Percentiles rank a stretch among this genome's conserved stretches.
Conservation (phyloP, 441 rosid species). For the Syzygium syzygioides region DNA sequence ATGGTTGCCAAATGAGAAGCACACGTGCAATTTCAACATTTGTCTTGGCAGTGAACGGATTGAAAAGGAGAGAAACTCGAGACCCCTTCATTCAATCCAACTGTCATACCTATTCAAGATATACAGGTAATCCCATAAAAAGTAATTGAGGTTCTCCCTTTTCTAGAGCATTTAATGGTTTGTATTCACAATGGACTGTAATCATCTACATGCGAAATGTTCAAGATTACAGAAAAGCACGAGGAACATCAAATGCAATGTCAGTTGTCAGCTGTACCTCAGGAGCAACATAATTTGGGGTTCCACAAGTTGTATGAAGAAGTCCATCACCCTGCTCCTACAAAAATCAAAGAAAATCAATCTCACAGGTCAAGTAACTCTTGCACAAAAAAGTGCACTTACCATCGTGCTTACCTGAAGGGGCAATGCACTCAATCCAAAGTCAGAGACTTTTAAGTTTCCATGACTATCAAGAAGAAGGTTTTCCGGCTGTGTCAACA, state of each 20-base stretch:
- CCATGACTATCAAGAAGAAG: conserved; percentile 75
- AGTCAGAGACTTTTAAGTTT: conserved; percentile 89
- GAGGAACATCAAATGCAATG: background rate
- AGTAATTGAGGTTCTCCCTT: background rate
- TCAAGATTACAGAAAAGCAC: conserved; percentile 2
- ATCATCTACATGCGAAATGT: background rate
- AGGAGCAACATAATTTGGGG: conserved; percentile 96
- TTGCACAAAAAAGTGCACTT: background rate
- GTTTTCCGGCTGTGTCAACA: conserved; percentile 75
- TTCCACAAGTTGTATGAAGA: conserved; percentile 91
- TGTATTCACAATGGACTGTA: background rate
- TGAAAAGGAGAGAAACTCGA: background rate
- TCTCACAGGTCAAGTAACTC: background rate
- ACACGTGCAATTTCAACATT: background rate
- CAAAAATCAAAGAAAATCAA: conserved; percentile 1
- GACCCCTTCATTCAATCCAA: background rate
- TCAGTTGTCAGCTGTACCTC: conserved; percentile 41
- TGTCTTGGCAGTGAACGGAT: background rate
- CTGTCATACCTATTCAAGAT: background rate
- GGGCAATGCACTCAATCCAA: conserved; percentile 92
- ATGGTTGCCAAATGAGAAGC: background rate
- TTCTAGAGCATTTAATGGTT: background rate
- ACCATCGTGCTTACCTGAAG: conserved; percentile 47
- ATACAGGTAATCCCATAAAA: too few relatives aligned
- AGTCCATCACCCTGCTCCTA: conserved; percentile 62